These are phyloP conservation scores for Aspergillus pseudotamarii DNA, from an alignment of 2,329 filamentous ascomycete genomes.

Conservation along the genomic window DNA sequence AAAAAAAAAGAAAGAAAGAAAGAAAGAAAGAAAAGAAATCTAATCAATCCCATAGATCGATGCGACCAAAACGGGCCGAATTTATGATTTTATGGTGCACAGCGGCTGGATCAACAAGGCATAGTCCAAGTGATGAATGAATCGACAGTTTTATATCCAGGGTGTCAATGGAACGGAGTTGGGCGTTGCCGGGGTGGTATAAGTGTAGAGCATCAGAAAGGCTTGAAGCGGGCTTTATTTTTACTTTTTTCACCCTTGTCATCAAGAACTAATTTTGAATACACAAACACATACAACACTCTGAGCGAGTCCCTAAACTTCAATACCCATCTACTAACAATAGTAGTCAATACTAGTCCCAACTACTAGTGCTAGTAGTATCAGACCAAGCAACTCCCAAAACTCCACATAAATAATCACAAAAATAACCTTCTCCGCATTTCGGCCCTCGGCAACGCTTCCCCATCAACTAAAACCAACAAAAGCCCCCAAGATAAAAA, in stretches of 20 bases:
- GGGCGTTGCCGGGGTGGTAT: slow-evolving; percentile 14
- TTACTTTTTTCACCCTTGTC: not conserved
- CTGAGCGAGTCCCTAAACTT: not conserved
- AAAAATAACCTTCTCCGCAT: slow-evolving; percentile 13
- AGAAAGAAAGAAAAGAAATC: not conserved
- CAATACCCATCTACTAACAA: not conserved
- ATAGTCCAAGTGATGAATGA: slow-evolving; percentile 40
- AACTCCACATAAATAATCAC: slow-evolving; percentile 1
- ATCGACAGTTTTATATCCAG: slow-evolving; percentile 8
- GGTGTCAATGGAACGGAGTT: slow-evolving; percentile 13
- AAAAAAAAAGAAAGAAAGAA: not conserved
- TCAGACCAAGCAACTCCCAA: not conserved
- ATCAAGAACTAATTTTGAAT: not conserved
- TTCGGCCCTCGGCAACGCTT: slow-evolving; percentile 15
- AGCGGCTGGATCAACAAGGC: slow-evolving; percentile 90
- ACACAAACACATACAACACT: not conserved
- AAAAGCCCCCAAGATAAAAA: not conserved
- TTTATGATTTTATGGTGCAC: slow-evolving; percentile 95
- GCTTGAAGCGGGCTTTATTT: slow-evolving; percentile 1
- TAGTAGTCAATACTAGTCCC: not conserved
- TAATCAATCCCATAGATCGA: slow-evolving; percentile 62
- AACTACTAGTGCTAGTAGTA: not conserved
- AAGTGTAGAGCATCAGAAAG: not conserved
- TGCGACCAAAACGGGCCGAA: slow-evolving; percentile 76
- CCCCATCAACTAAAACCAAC: not conserved